Base-by-base conservation (phyloP, 1,284 basidiomycete genomes). In the Coniferiporia weirii region DNA sequence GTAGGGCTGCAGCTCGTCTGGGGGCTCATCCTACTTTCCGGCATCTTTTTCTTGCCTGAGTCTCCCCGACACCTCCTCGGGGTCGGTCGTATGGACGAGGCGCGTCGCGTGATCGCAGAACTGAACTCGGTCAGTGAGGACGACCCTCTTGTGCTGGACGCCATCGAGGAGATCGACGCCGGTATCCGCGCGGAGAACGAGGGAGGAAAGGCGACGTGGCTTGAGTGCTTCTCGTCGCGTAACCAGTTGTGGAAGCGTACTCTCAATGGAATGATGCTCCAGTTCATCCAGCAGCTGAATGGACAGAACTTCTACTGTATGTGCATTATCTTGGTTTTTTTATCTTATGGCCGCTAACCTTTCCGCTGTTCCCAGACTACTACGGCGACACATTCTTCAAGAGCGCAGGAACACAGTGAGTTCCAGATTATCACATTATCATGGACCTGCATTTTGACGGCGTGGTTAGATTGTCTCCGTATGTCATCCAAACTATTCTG, bases 331-430 rank as follows among this genome's bases (percentile, higher is more conserved):
- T 8, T 19, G 27, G n/a, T 6, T 1, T 17, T 27, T 4, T 47
- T 40, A 49, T n/a, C 27, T 40, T 17, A 52, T 7, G 27, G 5
- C 27, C 27, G 27, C 27, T 53, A 44, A 20, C 27, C 27, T 20
- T 47, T 27, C 5, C 17, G 13, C 13, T 10, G 27, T 48, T 50
- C 52, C 17, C 58, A 87, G 85, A 89, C 69, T 89, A 89, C 69
- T 91, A 89, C 66, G 89, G 89, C 9, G 88, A 91, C 59, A 88
- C 86, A 0, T 93, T 93, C 78, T 93, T 93, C 77, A 75, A 88
- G 69, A 84, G 79, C 61, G 86, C 89, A 10, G 84, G 85, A 45
- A 87, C 87, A 8, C 67, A 75, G 80, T 83, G 66, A 63, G 78
- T 62, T 45, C 51, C 13, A 9, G 15, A 13, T 52, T 47, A 52